Conservation (phyloP, 805 yeast genomes). For the Candida endomychidarum region DNA sequence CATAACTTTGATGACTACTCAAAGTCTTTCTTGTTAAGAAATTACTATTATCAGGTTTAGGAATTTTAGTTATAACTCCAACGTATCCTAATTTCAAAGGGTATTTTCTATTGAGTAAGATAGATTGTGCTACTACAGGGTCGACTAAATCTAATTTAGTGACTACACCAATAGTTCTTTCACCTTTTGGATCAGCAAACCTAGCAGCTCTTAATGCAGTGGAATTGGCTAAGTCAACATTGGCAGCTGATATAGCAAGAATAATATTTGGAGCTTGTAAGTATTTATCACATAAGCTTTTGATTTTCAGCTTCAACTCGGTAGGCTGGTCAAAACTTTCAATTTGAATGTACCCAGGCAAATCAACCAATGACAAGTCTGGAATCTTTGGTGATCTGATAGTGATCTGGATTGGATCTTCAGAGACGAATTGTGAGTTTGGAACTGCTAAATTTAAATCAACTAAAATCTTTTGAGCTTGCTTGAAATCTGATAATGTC, state of each 20-base stretch:
- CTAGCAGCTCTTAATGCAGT: constrained; percentile 91
- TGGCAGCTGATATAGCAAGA: constrained; percentile 95
- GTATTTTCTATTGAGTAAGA: constrained; percentile 75
- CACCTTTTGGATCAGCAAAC: constrained; percentile 88
- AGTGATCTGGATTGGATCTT: constrained; percentile 90
- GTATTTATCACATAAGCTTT: constrained; percentile 79
- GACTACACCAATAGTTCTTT: constrained; percentile 93
- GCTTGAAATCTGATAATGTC: constrained; percentile 82
- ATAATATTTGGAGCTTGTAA: constrained; percentile 91
- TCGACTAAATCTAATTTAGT: constrained; percentile 91
- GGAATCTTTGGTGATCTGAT: constrained; percentile 87
- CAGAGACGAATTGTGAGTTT: constrained; percentile 77
- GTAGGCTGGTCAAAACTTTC: constrained; percentile 96
- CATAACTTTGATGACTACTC: constrained; percentile 59
- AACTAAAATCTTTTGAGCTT: constrained; percentile 80
- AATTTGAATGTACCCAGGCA: constrained; percentile 96
- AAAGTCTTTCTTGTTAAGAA: constrained; percentile 48
- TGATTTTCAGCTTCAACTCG: constrained; percentile 74
- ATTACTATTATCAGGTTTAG: constrained; percentile 30
- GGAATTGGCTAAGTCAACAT: constrained; percentile 95
- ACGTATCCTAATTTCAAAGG: constrained; percentile 97
- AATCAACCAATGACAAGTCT: constrained; percentile 88
- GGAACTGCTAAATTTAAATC: constrained; percentile 95
- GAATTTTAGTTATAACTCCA: constrained; percentile 91
- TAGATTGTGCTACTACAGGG: constrained; percentile 65